These are phyloP conservation scores for Phanerochaete carnosa DNA, from an alignment of 768 basidiomycete genomes.

Conservation along the genomic window DNA sequence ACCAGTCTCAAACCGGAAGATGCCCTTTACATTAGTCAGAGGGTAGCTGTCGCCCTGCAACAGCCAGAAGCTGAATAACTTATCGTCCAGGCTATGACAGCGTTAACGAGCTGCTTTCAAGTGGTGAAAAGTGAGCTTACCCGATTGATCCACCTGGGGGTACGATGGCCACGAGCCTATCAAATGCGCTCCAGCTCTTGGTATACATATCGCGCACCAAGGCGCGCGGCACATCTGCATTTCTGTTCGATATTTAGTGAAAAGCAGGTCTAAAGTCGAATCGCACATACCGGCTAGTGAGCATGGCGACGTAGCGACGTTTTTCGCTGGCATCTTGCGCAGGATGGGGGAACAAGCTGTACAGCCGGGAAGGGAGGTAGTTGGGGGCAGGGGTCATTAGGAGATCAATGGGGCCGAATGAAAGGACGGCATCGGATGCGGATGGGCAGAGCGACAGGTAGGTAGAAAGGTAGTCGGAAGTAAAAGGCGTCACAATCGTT, in stretches of 20 bases:
- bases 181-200: conserved; percentile 91
- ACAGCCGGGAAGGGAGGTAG: conserved; percentile 71
- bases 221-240: conserved; percentile 81
- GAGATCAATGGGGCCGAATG: conserved; percentile 79
- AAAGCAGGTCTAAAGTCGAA: neutral
- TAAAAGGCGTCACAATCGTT: conserved; percentile 72
- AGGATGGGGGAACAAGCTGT: conserved; percentile 76
- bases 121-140: conserved; percentile 31
- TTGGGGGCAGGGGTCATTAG: conserved; percentile 73
- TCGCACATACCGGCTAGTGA: conserved; percentile 61
- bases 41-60: conserved; percentile 77
- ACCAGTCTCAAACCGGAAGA: conserved; percentile 85
- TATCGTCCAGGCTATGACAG: conserved; percentile 73
- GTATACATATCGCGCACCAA: conserved; percentile 89
- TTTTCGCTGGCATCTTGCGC: conserved; percentile 75
- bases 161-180: conserved; percentile 82
- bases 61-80: conserved; percentile 88
- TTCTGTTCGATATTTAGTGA: conserved; percentile 39
- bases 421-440: conserved; percentile 69
- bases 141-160: conserved; percentile 90
- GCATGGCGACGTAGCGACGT: conserved; percentile 66
- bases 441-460: conserved; percentile 78
- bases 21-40: conserved; percentile 76
- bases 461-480: conserved; percentile 68
- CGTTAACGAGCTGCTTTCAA: neutral